A percentile compares a stretch with the other conserved stretches of the same genome.
Evolutionary conservation across 1,284 basidiomycete genomes (phyloP).

Genomic region (Paramarasmius palmivorus): DNA sequence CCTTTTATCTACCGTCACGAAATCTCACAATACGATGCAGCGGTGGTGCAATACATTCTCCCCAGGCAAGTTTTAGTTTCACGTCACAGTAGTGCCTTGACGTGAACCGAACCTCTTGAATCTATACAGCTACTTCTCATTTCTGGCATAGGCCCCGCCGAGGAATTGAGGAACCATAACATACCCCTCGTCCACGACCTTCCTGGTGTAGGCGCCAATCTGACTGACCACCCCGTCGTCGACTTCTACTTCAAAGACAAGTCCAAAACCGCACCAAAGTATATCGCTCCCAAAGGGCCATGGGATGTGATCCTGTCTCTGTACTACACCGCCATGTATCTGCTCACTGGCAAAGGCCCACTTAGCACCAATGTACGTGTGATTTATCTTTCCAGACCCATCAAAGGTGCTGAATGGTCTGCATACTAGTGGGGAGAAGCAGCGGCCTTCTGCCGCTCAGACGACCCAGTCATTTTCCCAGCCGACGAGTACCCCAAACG

Average conservation of each 20-base stretch:
- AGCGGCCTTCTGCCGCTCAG: conserved; percentile 56
- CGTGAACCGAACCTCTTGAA: not conserved
- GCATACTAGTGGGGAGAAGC: conserved; percentile 53
- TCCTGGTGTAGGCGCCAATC: conserved; percentile 59
- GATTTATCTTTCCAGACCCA: not conserved
- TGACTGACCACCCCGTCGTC: conserved; percentile 58
- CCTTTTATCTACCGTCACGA: not conserved
- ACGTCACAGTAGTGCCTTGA: conserved; percentile 10
- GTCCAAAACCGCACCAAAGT: conserved; percentile 40
- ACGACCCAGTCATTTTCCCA: conserved; percentile 54
- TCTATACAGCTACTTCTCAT: conserved; percentile 61
- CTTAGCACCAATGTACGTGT: conserved; percentile 53
- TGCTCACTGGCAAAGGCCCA: conserved; percentile 42
- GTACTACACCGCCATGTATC: conserved; percentile 41
- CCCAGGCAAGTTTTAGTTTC: not conserved
- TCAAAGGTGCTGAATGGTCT: too few relatives aligned
- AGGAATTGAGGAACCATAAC: conserved; percentile 44
- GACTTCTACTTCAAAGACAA: conserved; percentile 54
- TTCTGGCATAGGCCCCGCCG: conserved; percentile 66
- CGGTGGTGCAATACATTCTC: conserved; percentile 48
- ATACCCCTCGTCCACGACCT: conserved; percentile 58
- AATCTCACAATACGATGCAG: too few relatives aligned
- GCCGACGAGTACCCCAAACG: conserved; percentile 34
- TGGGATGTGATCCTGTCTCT: conserved; percentile 33
- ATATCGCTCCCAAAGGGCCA: conserved; percentile 36